These are phyloP conservation scores for Microcyclospora pomicola DNA, from an alignment of 2,329 filamentous ascomycete species.

Conservation along the genomic window DNA sequence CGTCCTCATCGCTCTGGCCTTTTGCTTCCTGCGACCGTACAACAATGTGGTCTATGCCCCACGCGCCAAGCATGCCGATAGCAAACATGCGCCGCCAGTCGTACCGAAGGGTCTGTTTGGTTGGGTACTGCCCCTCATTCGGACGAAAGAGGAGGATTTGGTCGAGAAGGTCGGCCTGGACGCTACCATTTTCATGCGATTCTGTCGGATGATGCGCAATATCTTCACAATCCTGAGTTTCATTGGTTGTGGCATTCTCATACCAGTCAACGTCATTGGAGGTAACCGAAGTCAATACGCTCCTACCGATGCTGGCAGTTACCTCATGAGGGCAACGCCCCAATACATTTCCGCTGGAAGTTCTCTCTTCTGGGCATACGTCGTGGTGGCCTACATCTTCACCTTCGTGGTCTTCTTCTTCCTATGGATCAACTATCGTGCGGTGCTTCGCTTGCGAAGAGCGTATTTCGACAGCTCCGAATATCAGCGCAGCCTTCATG, in stretches of 20 bases:
- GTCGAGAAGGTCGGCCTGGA: constrained; percentile 80
- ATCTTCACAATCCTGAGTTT: constrained; percentile 64
- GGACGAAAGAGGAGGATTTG: constrained; percentile 62
- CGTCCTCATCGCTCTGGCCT: constrained; percentile 57
- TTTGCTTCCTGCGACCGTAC: constrained; percentile 81
- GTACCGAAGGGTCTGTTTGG: constrained; percentile 77
- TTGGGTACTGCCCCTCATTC: constrained; percentile 69
- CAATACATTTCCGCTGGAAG: constrained; percentile 31
- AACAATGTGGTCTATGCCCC: constrained; percentile 90
- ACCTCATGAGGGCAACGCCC: constrained; percentile 45
- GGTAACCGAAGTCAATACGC: constrained; percentile 15
- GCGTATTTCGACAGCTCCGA: constrained; percentile 74
- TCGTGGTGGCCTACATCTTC: constrained; percentile 48
- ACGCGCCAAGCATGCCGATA: constrained; percentile 81
- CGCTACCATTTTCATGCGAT: constrained; percentile 78
- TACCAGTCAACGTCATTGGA: constrained; percentile 54
- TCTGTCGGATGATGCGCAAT: constrained; percentile 81
- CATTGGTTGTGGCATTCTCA: constrained; percentile 60
- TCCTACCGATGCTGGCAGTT: constrained; percentile 17
- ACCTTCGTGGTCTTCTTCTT: constrained; percentile 66
- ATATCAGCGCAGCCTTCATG: constrained; percentile 77
- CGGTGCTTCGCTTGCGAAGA: constrained; percentile 55
- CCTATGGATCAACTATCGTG: constrained; percentile 80
- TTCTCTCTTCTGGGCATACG: constrained; percentile 43
- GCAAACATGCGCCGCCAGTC: constrained; percentile 74